Conservation (phyloP, 495 filamentous ascomycete species). For the Trichocladium antarcticum region DNA sequence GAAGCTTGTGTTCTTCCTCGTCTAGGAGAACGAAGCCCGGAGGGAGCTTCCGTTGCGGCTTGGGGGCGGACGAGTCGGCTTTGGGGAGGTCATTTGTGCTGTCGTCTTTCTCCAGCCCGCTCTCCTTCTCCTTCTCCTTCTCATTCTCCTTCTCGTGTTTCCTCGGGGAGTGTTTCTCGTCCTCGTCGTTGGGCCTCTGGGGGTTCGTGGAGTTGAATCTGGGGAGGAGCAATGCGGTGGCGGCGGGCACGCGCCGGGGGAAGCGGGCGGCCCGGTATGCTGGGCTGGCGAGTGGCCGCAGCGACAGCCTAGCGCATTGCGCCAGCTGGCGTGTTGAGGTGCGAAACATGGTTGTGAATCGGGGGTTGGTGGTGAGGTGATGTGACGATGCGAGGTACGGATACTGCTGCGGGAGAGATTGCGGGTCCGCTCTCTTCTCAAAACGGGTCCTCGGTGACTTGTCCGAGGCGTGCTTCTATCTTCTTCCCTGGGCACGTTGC, state of each 20-base stretch:
- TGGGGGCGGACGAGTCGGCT: neutral
- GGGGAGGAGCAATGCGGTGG: neutral
- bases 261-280: slow-evolving; percentile 8
- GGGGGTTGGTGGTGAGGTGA: slow-evolving; percentile 1
- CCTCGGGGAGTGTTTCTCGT: neutral
- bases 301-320: slow-evolving; percentile 16
- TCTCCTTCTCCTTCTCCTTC: too few relatives aligned
- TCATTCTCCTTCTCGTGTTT: too few relatives aligned
- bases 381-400: neutral
- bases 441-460: neutral
- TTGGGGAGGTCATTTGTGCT: neutral
- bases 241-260: slow-evolving; percentile 8
- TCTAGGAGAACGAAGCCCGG: slow-evolving; percentile 29
- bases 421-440: slow-evolving; percentile 3
- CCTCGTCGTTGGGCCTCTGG: slow-evolving; percentile 6
- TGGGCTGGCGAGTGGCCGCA: slow-evolving; percentile 16
- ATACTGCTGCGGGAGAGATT: neutral
- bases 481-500: neutral
- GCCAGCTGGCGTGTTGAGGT: slow-evolving; percentile 23
- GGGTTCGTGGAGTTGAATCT: slow-evolving; percentile 22
- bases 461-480: neutral
- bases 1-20: slow-evolving; percentile 15
- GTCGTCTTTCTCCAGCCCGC: neutral
- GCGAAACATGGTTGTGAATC: slow-evolving; percentile 19
- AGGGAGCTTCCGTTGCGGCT: slow-evolving; percentile 9